Evolutionary conservation across 306 rosid genomes (phyloP), one percentile per base, ranked within the genome.

Genomic region (Rosa rugosa): DNA sequence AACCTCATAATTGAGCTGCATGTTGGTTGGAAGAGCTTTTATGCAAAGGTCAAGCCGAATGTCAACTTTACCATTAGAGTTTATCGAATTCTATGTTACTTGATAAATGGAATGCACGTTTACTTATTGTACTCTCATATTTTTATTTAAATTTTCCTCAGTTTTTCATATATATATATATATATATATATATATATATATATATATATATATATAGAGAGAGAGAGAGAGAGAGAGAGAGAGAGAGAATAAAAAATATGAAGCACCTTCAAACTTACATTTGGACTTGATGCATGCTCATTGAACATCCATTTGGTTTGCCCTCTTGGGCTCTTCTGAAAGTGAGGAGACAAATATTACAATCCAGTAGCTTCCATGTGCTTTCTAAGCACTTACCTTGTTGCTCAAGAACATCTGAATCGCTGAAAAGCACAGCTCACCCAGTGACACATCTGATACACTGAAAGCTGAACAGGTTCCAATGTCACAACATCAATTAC

Each of bases 241-340:
- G 46, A 36, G 11, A 44, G 46, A 44, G 46, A 44, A 3, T 10
- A 64, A 31, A 44, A 5, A 76, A 42, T 64, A 53, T 34, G 27
- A 25, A 17, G 5, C 78, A 79, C 36, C 36, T 31, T 68, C 27
- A 40, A 56, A 40, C 42, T 66, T 84, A 94, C 99, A 97, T 85
- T 92, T 41, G 94, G 97, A 83, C 97, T 92, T 40, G 95, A 88
- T 23, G 89, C 91, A 68, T 87, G 89, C 86, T 90, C 80, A 73
- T 69, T 57, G 81, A 57, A 71, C 83, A 89, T 25, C 92, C 97
- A 90, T 92, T 94, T 69, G 90, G 87, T 80, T 86, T 91, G 72
- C 86, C 89, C 76, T 92, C n/a, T n/a, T n/a, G n/a, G n/a, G n/a
- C n/a, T n/a, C 99, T 83, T 92, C 97, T 34, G 99, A 94, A 84